Evolutionary conservation across 176 grass and related monocot genomes (phyloP), one percentile per base, ranked within the genome.

Genomic region (Oryza longistaminata): DNA sequence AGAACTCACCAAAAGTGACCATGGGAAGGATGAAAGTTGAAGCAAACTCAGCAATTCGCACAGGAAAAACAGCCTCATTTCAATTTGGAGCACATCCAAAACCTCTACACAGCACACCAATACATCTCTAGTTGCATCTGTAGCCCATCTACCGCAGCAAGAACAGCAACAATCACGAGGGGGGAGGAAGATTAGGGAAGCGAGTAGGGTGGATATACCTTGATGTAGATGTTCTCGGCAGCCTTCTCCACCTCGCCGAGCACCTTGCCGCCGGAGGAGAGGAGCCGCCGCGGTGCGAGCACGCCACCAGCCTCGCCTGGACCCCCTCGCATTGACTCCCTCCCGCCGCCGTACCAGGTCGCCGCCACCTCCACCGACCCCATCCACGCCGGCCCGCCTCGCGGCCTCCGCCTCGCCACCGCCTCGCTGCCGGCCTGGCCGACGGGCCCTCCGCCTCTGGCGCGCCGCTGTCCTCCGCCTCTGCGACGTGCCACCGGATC

Each of bases 241-340:
- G 90, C 88, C 81, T 88, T 95, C 88, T 95, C 93, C 90, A 92
- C 93, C 86, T 95, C 90, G 74, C 93, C n/a, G 72, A 95, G 90
- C 42, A 95, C 90, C 93, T 87, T 95, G 27, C 88, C 88, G 73
- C 92, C 83, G 53, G 92, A 91, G 69, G 92, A 94, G 64, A 85
- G 70, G 77, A 91, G 74, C 72, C 92, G 76, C 64, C 89, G 80
- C 26, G 71, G 71, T 29, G 86, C 75, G 64, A 81, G 75, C 69
- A 87, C 64, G 78, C 68, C 29, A 83, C 86, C 31, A 86, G 17
- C 85, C 89, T 78, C 48, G 83, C 35, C 68, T 31, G 68, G 9
- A 70, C 68, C 76, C 65, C 29, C 29, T 31, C 29, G 29, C 29
- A 31, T 31, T 31, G 29, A 31, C 29, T 31, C 29, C 29, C 29